Percentiles rank a stretch among this genome's conserved stretches.
Conservation (phyloP, 169 alveolate genomes). For the Eimeria necatrix region DNA sequence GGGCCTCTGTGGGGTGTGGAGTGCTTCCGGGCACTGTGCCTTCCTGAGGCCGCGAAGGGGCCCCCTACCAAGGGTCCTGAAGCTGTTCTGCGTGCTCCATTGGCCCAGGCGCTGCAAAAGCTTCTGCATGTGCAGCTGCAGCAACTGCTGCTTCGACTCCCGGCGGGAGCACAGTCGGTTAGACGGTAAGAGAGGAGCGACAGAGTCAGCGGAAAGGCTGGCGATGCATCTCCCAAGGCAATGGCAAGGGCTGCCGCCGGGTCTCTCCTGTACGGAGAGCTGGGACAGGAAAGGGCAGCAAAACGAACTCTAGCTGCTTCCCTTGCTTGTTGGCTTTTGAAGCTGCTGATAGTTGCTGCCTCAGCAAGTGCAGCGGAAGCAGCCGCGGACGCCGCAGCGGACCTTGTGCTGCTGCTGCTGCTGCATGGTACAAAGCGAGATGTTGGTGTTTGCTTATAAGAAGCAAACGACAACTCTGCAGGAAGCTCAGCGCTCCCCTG, state of each 20-base stretch:
- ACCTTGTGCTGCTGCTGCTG: constrained; percentile 18
- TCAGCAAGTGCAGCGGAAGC: constrained; percentile 3
- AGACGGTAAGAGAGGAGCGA: neutral
- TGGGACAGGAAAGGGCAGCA: constrained; percentile 1
- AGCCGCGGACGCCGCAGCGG: neutral
- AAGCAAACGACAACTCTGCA: neutral
- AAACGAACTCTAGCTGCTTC: constrained; percentile 68
- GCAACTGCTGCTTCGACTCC: constrained; percentile 5
- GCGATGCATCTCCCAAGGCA: constrained; percentile 27
- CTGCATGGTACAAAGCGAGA: neutral
- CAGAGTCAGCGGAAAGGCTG: neutral
- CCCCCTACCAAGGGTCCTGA: neutral
- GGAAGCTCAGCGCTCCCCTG: neutral
- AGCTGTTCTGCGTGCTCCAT: neutral
- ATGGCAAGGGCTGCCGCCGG: constrained; percentile 69
- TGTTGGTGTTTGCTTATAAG: neutral
- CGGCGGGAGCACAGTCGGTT: neutral
- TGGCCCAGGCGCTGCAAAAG: no score
- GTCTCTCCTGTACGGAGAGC: constrained; percentile 43
- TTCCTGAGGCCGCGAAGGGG: neutral
- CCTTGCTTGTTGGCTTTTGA: constrained; percentile 21
- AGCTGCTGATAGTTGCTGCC: constrained; percentile 13
- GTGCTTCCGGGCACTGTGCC: constrained; percentile 2
- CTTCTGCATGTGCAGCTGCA: neutral
- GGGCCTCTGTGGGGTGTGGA: neutral